Base-by-base conservation (phyloP, 768 basidiomycete species). In the Rhodotorula graminis region DNA sequence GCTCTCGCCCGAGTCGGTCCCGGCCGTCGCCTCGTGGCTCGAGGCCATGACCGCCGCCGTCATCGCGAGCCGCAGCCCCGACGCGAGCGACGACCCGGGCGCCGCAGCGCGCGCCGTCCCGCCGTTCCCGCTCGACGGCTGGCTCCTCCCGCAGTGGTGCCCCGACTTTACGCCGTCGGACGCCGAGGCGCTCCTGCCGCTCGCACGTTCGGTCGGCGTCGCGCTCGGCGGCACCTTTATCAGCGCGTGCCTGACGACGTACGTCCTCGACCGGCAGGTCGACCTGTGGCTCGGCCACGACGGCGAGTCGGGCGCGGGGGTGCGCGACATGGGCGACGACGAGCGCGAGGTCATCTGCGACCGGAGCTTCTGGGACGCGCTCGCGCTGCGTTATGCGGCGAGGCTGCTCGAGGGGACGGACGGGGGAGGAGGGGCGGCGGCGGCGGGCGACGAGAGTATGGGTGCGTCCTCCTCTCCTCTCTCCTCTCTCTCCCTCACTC, bases 341-440 rank as follows among this genome's bases (percentile, higher is more conserved):
- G 60, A 60, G 71, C 47, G 60, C 25, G 50, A 29, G 57, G 71
- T 55, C 25, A 29, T 72, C 7, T 63, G 53, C 12, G 14, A 52
- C n/a, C 25, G 31, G 46, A 53, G 47, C 52, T 58, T 72, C 3
- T 72, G 71, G 71, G 71, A 72, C 33, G 71, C 71, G 56, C 40
- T 72, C 11, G 67, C 67, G 31, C 23, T 72, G 33, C 27, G 71
- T 67, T 69, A 72, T 40, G 14, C n/a, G 31, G 57, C 66, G 33
- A 40, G 66, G 58, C 42, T 67, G 58, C 47, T 67, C 7, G 44
- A 46, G 44, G 66, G 59, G 4, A n/a, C n/a, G 47, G 27, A 3
- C 0, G 27, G 3, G 15, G 23, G 25, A 5, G 23, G 23, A 12
- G 33, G 2, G 56, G 25, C 5, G 0, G 31, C 9, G 56, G 25